These are phyloP conservation scores for Calonectria crousiana DNA, from an alignment of 2,329 filamentous ascomycete species.

Conservation along the genomic window DNA sequence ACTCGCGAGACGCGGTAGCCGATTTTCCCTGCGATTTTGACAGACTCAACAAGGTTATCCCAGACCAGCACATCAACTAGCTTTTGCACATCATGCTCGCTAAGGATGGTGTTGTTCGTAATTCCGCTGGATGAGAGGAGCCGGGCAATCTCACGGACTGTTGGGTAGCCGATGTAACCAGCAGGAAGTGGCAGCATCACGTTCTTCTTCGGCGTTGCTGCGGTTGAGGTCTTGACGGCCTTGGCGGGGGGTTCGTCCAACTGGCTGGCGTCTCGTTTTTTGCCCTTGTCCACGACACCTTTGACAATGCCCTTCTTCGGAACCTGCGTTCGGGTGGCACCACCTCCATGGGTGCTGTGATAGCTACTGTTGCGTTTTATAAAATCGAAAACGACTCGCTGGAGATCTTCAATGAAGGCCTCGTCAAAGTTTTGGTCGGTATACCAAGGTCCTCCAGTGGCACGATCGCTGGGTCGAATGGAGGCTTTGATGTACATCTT, in stretches of 20 bases:
- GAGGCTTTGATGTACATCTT: conserved; percentile 96
- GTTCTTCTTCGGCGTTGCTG: conserved; percentile 47
- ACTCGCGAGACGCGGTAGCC: conserved; percentile 67
- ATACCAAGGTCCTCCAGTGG: conserved; percentile 95
- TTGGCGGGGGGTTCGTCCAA: conserved; percentile 49
- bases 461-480: conserved; percentile 86
- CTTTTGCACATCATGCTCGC: conserved; percentile 83
- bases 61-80: conserved; percentile 90
- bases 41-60: conserved; percentile 83
- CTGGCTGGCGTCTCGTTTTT: conserved; percentile 63
- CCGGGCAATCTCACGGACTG: conserved; percentile 80
- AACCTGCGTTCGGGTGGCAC: conserved; percentile 53
- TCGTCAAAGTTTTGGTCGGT: conserved; percentile 91
- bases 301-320: conserved; percentile 70
- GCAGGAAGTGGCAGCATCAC: conserved; percentile 68
- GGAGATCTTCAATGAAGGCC: conserved; percentile 84
- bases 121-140: conserved; percentile 78
- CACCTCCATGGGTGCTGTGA: conserved; percentile 55
- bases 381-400: conserved; percentile 78
- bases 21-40: conserved; percentile 62
- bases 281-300: conserved; percentile 59
- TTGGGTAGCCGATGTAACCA: conserved; percentile 84
- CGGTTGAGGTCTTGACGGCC: conserved; percentile 40
- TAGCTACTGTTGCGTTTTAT: conserved; percentile 81
- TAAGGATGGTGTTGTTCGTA: conserved; percentile 77